phyloP scores from a whole-genome alignment of 129 eudicot species.

The Sambucus nigra region DNA sequence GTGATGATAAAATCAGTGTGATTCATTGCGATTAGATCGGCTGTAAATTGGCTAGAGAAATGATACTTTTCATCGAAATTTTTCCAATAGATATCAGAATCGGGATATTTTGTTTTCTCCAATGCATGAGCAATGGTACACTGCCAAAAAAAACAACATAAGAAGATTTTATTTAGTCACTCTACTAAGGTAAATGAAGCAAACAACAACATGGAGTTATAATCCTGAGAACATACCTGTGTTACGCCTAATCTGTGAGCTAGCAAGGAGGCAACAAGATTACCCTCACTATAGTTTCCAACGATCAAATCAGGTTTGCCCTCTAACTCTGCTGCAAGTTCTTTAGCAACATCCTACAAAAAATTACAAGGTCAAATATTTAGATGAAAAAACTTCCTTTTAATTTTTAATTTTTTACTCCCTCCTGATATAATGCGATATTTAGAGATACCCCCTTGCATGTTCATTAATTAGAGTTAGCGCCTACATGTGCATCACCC shows the following conservation, averaged over 20 bases:
- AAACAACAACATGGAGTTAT: neutral
- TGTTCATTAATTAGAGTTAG: too few relatives aligned
- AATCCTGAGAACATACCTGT: slow-evolving; percentile 23
- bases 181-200: neutral
- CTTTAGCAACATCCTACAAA: slow-evolving; percentile 32
- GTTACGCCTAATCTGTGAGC: slow-evolving; percentile 31
- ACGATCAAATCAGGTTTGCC: slow-evolving; percentile 32
- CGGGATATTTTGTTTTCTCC: slow-evolving; percentile 33
- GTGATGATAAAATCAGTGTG: slow-evolving; percentile 32
- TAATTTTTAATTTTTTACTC: too few relatives aligned
- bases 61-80: slow-evolving; percentile 31
- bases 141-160: neutral
- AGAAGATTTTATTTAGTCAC: neutral
- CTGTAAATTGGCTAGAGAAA: slow-evolving; percentile 33
- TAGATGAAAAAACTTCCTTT: too few relatives aligned
- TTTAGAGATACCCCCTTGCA: too few relatives aligned
- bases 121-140: slow-evolving; percentile 34
- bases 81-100: slow-evolving; percentile 30
- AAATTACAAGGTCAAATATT: too few relatives aligned
- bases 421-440: too few relatives aligned
- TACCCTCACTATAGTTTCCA: slow-evolving; percentile 40
- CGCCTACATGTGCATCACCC: too few relatives aligned
- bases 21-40: slow-evolving; percentile 35
- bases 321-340: slow-evolving; percentile 26
- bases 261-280: slow-evolving; percentile 34